These are phyloP conservation scores for Syzygium syzygioides DNA, from an alignment of 441 rosid species.

Conservation along the genomic window DNA sequence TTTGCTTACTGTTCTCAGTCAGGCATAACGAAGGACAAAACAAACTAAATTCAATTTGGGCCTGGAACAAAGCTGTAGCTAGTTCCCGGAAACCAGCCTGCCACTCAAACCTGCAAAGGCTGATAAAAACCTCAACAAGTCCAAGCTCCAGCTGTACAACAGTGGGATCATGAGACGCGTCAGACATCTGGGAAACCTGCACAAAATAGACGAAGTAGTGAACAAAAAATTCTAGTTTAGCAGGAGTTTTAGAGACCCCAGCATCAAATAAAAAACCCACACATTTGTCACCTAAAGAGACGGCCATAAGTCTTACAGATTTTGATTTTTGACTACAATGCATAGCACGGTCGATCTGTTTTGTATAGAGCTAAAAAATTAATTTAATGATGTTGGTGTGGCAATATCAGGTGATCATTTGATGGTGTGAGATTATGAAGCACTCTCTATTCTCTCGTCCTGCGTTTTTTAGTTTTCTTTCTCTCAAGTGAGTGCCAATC, in stretches of 20 bases:
- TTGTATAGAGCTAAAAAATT: neutral
- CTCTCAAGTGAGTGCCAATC: neutral
- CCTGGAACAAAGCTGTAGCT: slow-evolving; percentile 88
- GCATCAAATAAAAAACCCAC: neutral
- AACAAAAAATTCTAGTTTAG: neutral
- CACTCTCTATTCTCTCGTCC: neutral
- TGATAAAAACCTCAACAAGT: slow-evolving; percentile 77
- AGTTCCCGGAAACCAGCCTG: slow-evolving; percentile 85
- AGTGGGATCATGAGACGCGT: slow-evolving; percentile 36
- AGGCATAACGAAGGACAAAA: slow-evolving; percentile 74
- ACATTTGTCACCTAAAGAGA: neutral
- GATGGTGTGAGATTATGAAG: neutral
- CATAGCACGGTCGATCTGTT: neutral
- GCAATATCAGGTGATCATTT: neutral
- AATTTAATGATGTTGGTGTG: neutral
- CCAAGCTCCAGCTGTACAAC: slow-evolving; percentile 61
- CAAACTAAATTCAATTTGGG: slow-evolving; percentile 82
- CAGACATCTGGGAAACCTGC: slow-evolving; percentile 52
- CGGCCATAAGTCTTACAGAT: neutral
- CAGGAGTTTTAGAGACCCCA: neutral
- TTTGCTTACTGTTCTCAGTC: slow-evolving; percentile 67
- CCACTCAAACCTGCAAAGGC: slow-evolving; percentile 92
- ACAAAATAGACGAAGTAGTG: neutral
- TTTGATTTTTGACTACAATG: neutral
- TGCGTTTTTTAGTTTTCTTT: neutral